Percentiles rank a stretch among this genome's conserved stretches.
phyloP scores from a whole-genome alignment of 1,284 basidiomycete genomes.

The Heterobasidion parviporum region DNA sequence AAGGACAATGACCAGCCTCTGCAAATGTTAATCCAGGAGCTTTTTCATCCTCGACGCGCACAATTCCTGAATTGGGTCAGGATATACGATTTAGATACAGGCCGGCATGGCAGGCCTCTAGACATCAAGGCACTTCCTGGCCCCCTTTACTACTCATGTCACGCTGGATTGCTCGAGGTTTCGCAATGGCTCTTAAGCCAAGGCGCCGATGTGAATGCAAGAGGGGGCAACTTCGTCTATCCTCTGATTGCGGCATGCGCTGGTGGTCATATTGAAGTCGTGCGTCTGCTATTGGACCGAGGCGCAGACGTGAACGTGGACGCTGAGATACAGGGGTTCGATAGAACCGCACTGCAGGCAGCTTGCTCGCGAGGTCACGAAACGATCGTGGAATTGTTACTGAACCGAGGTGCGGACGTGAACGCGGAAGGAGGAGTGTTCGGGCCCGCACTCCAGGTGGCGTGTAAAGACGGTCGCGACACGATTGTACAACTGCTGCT shows the following conservation, averaged over 20 bases:
- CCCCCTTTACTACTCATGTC: background rate
- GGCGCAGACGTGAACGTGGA: background rate
- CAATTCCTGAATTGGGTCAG: too few relatives aligned
- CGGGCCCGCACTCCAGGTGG: background rate
- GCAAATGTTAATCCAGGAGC: too few relatives aligned
- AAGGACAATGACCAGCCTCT: too few relatives aligned
- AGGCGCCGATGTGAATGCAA: background rate
- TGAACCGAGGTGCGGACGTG: background rate
- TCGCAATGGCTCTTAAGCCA: background rate
- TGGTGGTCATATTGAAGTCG: background rate
- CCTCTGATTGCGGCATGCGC: background rate
- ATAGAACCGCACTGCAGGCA: background rate
- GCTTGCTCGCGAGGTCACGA: background rate
- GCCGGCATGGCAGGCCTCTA: too few relatives aligned
- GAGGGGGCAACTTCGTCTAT: background rate
- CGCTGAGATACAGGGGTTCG: background rate
- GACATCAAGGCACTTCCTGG: too few relatives aligned
- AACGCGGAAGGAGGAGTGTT: background rate
- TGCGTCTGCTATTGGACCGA: background rate
- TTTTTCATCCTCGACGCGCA: too few relatives aligned
- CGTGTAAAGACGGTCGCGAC: too few relatives aligned
- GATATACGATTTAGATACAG: too few relatives aligned
- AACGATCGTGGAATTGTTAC: background rate
- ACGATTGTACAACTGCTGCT: too few relatives aligned
- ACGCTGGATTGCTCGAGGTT: background rate